Evolutionary conservation across 257 asterid species (phyloP), one percentile per base, ranked within the genome.

Genomic region (Paulownia fortunei): DNA sequence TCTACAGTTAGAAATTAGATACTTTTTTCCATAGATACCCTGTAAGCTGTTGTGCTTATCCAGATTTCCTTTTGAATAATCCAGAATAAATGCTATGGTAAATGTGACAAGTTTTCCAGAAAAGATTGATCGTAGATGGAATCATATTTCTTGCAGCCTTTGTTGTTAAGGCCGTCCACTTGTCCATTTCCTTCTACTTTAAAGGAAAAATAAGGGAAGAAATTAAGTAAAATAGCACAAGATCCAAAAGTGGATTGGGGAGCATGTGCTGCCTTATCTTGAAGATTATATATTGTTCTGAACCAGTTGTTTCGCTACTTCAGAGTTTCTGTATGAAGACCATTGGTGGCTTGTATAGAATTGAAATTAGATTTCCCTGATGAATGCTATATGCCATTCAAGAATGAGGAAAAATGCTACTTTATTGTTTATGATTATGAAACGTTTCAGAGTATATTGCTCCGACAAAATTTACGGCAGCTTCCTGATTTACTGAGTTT

Each of bases 221-320:
- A 19, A 27, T 11, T 56, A 64, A 79, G 49, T 41, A 41, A 73
- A 54, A 63, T 39, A 72, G 44, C 21, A 63, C 19, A 60, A 51
- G 65, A 23, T 54, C 62, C 60, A 52, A 62, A 69, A 74, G 69
- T 44, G 21, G 23, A 73, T 74, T 64, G 78, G 69, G 56, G 81
- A 41, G 27, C 49, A 74, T 44, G 51, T 24, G 18, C 63, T 65
- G 34, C 55, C 58, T 68, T 24, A 44, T 52, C 41, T 18, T 27
- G 55, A 62, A 30, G 47, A 26, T 24, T 76, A 70, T 41, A 47
- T 24, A 52, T 15, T 30, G 47, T 58, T 67, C 47, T 63, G 59
- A 34, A 24, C 55, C 52, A 27, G 24, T 69, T 51, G 16, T 69
- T 30, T 19, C 30, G 51, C 77, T 52, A 72, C 36, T 64, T 62